Evolutionary conservation across 2,329 filamentous ascomycete species (phyloP), one percentile per base, ranked within the genome.

Genomic region (Aurifilum marmelostoma): DNA sequence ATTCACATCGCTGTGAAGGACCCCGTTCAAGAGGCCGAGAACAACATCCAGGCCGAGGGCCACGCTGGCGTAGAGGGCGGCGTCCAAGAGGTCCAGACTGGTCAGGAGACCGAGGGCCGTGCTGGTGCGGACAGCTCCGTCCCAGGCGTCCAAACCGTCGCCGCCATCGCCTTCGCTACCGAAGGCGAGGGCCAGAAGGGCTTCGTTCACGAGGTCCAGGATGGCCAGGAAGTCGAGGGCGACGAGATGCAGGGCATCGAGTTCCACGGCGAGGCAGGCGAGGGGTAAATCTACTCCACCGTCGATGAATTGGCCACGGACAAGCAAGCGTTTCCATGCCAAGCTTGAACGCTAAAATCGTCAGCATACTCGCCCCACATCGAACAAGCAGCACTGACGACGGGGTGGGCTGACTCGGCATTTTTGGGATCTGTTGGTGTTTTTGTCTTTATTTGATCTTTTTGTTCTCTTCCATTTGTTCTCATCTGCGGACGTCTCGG

Each of bases 241-340:
- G 41, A 69, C 27, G 39, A 67, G 47, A 59, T 65, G 47, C 64
- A 56, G 11, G 47, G 32, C 11, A 29, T 43, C 5, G 54, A 63
- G 32, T 9, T 43, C 34, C 52, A 43, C 3, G 65, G 32, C 24
- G 50, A 56, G 24, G n/a, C n/a, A n/a, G 14, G 9, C 7, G 12
- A n/a, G 29, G 37, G 50, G 65, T 52, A 24, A 62, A 18, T 18
- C 3, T 27, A 8, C 21, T 21, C 12, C 2, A 18, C 18, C 6
- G 7, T 41, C 18, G 16, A 11, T 12, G 3, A 11, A 6, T 27
- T 29, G 43, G n/a, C 29, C 18, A 27, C 18, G 43, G 7, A 24
- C 32, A 18, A 9, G 9, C 43, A 43, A 11, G 32, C 39, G 32
- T 18, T 41, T 34, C 7, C n/a, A 24, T 9, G 12, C n/a, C 9